These are phyloP conservation scores for Calycina herbarum DNA, from an alignment of 2,329 filamentous ascomycete species.

Conservation along the genomic window DNA sequence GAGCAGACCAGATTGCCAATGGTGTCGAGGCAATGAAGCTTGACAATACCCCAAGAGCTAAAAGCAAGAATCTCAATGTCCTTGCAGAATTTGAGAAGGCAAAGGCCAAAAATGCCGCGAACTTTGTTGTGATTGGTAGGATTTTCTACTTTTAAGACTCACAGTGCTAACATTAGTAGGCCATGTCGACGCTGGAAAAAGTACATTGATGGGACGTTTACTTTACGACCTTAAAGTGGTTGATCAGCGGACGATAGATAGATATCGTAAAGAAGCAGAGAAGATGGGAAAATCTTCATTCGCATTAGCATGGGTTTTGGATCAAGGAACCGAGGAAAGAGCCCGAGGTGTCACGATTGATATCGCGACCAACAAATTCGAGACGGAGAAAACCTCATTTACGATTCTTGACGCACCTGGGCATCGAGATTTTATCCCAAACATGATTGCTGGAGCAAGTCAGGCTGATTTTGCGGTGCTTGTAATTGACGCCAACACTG, in stretches of 20 bases:
- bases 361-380: slow-evolving; percentile 91
- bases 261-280: slow-evolving; percentile 84
- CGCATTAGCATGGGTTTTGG: slow-evolving; percentile 94
- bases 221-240: slow-evolving; percentile 86
- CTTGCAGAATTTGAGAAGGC: slow-evolving; percentile 75
- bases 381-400: slow-evolving; percentile 82
- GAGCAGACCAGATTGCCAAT: slow-evolving; percentile 44
- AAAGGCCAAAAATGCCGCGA: slow-evolving; percentile 75
- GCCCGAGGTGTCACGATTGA: slow-evolving; percentile 93
- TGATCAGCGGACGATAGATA: slow-evolving; percentile 84
- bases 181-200: slow-evolving; percentile 97
- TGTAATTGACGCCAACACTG: slow-evolving; percentile 86
- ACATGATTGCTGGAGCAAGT: slow-evolving; percentile 96
- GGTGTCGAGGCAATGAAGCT: slow-evolving; percentile 49
- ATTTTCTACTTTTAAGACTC: neutral
- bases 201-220: slow-evolving; percentile 94
- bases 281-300: slow-evolving; percentile 94
- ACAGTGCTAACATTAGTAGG: slow-evolving; percentile 50
- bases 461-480: slow-evolving; percentile 95
- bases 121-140: slow-evolving; percentile 87
- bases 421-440: slow-evolving; percentile 93
- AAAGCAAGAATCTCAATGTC: slow-evolving; percentile 82
- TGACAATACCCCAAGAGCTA: slow-evolving; percentile 56
- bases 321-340: slow-evolving; percentile 87
- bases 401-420: slow-evolving; percentile 95